Conservation (phyloP, 768 basidiomycete species). For the Chalciporus sphaerocephalus region DNA sequence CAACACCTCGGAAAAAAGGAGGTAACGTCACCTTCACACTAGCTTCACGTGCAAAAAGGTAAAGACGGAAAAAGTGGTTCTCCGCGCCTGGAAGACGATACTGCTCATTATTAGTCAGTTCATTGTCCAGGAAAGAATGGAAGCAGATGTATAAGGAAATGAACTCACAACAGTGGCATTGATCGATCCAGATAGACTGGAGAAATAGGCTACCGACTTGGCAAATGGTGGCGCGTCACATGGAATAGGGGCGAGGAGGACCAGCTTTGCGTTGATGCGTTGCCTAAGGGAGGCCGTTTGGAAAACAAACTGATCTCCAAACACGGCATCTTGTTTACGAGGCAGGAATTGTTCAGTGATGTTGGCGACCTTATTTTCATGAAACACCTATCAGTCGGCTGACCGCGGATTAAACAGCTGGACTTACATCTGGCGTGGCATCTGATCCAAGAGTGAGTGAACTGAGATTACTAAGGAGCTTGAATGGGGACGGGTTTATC, state of each 20-base stretch:
- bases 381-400: constrained; percentile 3
- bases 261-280: constrained; percentile 25
- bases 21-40: constrained; percentile 29
- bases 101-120: constrained; percentile 13
- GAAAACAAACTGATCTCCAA: constrained; percentile 30
- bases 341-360: constrained; percentile 29
- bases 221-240: constrained; percentile 28
- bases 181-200: constrained; percentile 25
- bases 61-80: constrained; percentile 29
- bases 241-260: constrained; percentile 26
- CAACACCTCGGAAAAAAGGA: constrained; percentile 26
- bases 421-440: constrained; percentile 18
- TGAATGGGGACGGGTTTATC: neutral
- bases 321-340: constrained; percentile 27
- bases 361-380: constrained; percentile 19
- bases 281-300: constrained; percentile 20
- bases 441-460: constrained; percentile 9
- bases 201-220: constrained; percentile 32
- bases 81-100: constrained; percentile 25
- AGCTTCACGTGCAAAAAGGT: constrained; percentile 26
- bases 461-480: constrained; percentile 29
- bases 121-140: constrained; percentile 2
- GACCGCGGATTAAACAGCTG: neutral
- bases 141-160: neutral
- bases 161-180: constrained; percentile 24